Base-by-base conservation (phyloP, 805 yeast species). In the Candida ponderosae region DNA sequence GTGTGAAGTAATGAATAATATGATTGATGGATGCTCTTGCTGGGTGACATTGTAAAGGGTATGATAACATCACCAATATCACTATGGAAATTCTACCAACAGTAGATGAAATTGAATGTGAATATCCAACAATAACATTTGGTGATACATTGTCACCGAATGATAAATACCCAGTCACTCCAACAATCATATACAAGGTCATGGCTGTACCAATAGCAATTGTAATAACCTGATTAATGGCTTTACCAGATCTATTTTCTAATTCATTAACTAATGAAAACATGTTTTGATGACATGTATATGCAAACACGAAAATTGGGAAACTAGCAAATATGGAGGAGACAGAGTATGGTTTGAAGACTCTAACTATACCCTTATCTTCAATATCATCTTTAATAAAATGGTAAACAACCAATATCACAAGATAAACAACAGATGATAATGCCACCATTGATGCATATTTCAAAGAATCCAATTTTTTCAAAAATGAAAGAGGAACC, bases 221-320 rank as follows among this genome's bases (percentile, higher is more conserved):
- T 16, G 57, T 41, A 18, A 80, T 72, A 29, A 85, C 67, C 16
- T 50, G 58, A 39, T 66, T 60, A 42, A 78, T 63, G 26, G 62
- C 64, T 6, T 53, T 41, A n/a, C 72, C 60, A 0, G 81, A 62
- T 42, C 70, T 71, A 46, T 76, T 76, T 23, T 57, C 60, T 21
- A 89, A 70, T 61, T 90, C 97, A 51, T 89, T 90, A 38, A 88
- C 74, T 38, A 89, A 74, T 1, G 95, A 77, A 51, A 86, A 87
- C 87, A 86, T 86, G 61, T 90, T 90, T 58, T 90, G 97, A 54
- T 90, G 97, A 51, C 97, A 93, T 0, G 97, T 90, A 60, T 79
- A 90, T 0, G 96, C 96, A 66, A 90, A 89, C 13, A 90, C 90
- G 47, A 88, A 79, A 44, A 89, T 83, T n/a, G 97, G 94, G 55